Evolutionary conservation across 257 asterid species (phyloP), one percentile per base, ranked within the genome.

Genomic region (Penstemon barbatus): DNA sequence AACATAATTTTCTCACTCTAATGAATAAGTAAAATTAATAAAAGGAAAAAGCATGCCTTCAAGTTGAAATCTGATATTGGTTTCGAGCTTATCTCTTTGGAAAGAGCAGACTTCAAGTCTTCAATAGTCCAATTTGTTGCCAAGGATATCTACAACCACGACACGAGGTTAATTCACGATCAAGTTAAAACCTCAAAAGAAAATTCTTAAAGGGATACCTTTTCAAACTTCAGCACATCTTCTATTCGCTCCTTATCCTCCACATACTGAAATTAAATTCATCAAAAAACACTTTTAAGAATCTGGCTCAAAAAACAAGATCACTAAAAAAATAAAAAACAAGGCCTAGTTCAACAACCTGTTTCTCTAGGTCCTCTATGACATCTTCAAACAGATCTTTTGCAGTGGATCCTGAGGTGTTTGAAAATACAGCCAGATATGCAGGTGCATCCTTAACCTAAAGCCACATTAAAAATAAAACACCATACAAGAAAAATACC

Each of bases 351-450:
- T 60, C 42, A 56, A n/a, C 40, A 68, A 89, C 97, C 96, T 89
- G 93, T 74, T 89, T 91, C 49, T 79, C 89, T 59, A 91, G 93
- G 84, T 94, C 99, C 51, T 91, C 99, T 12, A 76, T 52, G 56
- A 94, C 97, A 81, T 91, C 98, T 45, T 86, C 90, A 67, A 89
- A 94, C 52, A 94, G 84, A 51, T 89, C 98, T 86, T 89, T 91
- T 12, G 98, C 90, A 25, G 82, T 75, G 46, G 90, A 75, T 18
- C 99, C 99, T n/a, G 89, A 68, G 65, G 91, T 73, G 79, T 94
- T 94, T 51, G 97, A 89, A 71, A 82, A 83, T 40, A 94, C 91
- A 69, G 96, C 90, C 69, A 80, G 37, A 83, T 78, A 94, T 67
- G 98, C 96, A 69, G 93, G 90, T 37, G 76, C 68, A 76, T 94